A percentile compares a stretch with the other conserved stretches of the same genome.
Evolutionary conservation across 2,329 filamentous ascomycete species (phyloP).

Genomic region (Chrysosporium queenslandicum): DNA sequence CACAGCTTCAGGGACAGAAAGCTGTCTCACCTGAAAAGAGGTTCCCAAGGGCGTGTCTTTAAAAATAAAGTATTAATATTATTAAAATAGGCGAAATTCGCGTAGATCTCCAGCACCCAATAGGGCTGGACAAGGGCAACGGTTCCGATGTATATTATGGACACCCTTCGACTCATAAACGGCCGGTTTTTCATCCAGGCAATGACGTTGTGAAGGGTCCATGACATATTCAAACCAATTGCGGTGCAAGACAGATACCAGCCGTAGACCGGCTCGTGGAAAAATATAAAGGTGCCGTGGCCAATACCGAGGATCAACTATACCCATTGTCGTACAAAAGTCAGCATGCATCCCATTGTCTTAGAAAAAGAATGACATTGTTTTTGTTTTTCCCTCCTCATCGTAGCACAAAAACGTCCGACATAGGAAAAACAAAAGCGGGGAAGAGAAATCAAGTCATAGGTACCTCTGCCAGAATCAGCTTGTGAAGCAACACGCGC

Average conservation of each 20-base stretch:
- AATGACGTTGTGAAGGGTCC: constrained; percentile 56
- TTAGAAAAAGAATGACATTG: neutral
- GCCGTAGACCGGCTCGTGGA: constrained; percentile 46
- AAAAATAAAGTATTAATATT: constrained; percentile 45
- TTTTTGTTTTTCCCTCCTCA: neutral
- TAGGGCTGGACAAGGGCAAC: constrained; percentile 52
- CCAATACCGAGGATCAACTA: constrained; percentile 48
- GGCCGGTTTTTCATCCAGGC: constrained; percentile 58
- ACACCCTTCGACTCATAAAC: constrained; percentile 44
- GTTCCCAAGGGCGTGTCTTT: constrained; percentile 49
- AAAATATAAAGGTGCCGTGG: constrained; percentile 52
- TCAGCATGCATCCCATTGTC: neutral
- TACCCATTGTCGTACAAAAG: neutral
- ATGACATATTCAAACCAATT: constrained; percentile 53
- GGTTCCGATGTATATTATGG: constrained; percentile 48
- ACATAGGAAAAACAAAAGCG: neutral
- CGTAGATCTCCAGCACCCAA: constrained; percentile 56
- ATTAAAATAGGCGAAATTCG: constrained; percentile 57
- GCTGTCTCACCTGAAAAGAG: constrained; percentile 44
- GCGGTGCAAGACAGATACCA: constrained; percentile 56
- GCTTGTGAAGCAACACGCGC: constrained; percentile 41
- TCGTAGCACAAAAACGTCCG: neutral
- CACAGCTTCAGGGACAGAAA: neutral
- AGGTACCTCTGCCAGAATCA: constrained; percentile 41
- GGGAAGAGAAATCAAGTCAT: neutral